Base-by-base conservation (phyloP, 306 rosid species). In the Casuarina equisetifolia region DNA sequence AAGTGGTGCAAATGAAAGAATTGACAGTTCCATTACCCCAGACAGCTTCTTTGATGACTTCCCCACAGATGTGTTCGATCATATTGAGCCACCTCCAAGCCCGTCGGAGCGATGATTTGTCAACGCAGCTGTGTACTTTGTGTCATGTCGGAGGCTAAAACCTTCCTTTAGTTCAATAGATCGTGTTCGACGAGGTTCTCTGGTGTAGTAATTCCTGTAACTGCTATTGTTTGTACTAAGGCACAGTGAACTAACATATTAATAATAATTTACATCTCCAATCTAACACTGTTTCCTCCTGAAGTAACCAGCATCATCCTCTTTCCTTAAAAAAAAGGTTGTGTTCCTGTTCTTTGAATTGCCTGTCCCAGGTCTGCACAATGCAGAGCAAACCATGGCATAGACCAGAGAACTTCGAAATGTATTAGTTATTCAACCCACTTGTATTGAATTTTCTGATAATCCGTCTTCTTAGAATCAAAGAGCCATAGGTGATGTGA, bases 31-130 rank as follows among this genome's bases (percentile, higher is more conserved):
- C 13, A 71, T 73, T 20, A 81, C 73, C 74, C 78, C 82, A 0
- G 89, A 86, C 19, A 74, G 78, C 76, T 81, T 89, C 82, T 93
- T 93, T 9, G 92, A 87, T 69, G 98, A 93, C 86, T 89, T 91
- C 63, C 98, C 97, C 0, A 81, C 51, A 0, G 91, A 91, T 80
- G 84, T 91, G 88, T 91, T 88, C 57, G 96, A 90, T 78, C 81
- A 83, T 2, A 72, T 88, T 35, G 89, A 91, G 17, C 82, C 82
- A 38, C 89, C 83, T 79, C 54, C 82, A 9, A 84, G 76, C 77
- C 84, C 86, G 35, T 50, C 90, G 1, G 82, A 79, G 69, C 76
- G 50, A 12, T 87, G 83, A 92, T 20, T 70, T 71, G 6, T 75
- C 45, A 32, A 39, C 19, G 54, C 5, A 10, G 13, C 42, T 7